phyloP scores from a whole-genome alignment of 176 grass and related monocot genomes.

The Triticum dicoccoides region DNA sequence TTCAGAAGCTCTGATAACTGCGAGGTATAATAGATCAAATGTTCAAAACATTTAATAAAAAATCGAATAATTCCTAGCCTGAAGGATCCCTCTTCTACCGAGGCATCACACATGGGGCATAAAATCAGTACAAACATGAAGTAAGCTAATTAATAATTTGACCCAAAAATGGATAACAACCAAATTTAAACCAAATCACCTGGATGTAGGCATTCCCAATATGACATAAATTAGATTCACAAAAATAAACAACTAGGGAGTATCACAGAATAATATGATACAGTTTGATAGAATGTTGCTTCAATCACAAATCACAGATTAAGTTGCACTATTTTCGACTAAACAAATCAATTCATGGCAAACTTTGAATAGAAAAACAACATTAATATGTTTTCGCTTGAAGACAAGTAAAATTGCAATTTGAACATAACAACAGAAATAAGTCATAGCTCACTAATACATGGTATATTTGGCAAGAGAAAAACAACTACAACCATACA shows the following conservation, averaged over 20 bases:
- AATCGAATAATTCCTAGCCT: background rate
- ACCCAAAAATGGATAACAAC: background rate
- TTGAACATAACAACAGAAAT: background rate
- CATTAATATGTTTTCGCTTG: background rate
- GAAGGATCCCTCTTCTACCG: background rate
- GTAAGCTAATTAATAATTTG: conserved; percentile 1
- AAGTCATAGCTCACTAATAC: background rate
- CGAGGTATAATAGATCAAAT: conserved; percentile 22
- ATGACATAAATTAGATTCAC: background rate
- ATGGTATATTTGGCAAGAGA: background rate
- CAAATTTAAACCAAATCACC: conserved; percentile 20
- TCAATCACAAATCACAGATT: conserved; percentile 1
- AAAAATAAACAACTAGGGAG: background rate
- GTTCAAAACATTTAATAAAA: background rate
- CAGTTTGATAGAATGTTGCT: background rate
- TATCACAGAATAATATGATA: conserved; percentile 1
- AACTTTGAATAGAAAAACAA: background rate
- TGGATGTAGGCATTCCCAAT: background rate
- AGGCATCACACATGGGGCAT: background rate
- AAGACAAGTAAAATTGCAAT: background rate
- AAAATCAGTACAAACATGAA: conserved; percentile 4
- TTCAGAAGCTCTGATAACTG: conserved; percentile 91
- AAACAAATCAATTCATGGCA: background rate
- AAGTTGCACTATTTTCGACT: background rate
- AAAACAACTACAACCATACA: background rate